Base-by-base conservation (phyloP, 345 rosid genomes). In the Rhodamnia argentea region DNA sequence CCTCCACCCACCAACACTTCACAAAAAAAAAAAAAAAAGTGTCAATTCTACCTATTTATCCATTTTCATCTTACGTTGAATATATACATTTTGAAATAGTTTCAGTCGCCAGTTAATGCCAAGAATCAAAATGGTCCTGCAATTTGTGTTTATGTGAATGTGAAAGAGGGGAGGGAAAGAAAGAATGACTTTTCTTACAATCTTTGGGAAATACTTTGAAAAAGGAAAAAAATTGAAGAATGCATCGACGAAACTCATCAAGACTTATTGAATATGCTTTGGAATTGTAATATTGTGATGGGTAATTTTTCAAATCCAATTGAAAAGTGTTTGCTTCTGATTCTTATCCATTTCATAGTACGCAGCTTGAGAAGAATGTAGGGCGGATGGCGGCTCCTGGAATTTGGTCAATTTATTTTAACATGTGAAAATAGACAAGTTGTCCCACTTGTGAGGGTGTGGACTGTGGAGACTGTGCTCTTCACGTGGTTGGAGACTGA, bases 111-210 rank as follows among this genome's bases (percentile, higher is more conserved):
- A 1, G 14, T 62, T 20, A 27, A 62, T 2, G 2, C 40, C 22
- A 27, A 6, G 4, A 62, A 27, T 62, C 11, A 62, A 18, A 2
- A 0, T 7, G 0, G 1, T 27, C 37, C 37, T 1, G 14, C 10
- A 0, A 60, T 60, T 60, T 16, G 10, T 27, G 13, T 13, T 60
- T 60, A 60, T 14, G 27, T 60, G 20, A 27, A 60, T 1, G 27
- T 7, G 75, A 62, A 62, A 62, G 22, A 62, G 75, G 29, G 52
- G 52, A 51, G 52, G 52, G 13, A 51, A 12, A 51, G 52, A 51
- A 51, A 3, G 40, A 37, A 37, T 37, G 40, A 51, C 12, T 51
- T 12, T 51, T 51, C 52, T 51, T 51, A 3, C 52, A 37, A 11
- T 51, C 10, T 51, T 51, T 51, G 10, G 52, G 52, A 13, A 13